phyloP scores from a whole-genome alignment of 2,329 filamentous ascomycete genomes.

The Arthroderma sp. region DNA sequence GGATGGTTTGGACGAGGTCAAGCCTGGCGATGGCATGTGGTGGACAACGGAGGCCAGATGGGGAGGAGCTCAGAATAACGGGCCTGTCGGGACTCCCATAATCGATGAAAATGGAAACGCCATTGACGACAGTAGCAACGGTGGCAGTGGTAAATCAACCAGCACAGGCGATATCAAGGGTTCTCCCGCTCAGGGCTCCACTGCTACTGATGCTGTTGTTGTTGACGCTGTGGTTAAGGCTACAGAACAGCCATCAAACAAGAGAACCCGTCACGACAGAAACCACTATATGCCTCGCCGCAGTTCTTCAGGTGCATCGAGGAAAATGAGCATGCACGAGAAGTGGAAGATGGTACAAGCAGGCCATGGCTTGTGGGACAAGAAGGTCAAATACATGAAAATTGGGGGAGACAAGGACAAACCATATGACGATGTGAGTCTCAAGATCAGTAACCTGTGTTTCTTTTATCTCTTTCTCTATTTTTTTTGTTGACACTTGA shows the following conservation, averaged over 20 bases:
- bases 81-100: conserved; percentile 1
- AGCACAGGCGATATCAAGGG: conserved; percentile 15
- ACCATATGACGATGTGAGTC: conserved; percentile 42
- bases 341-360: conserved; percentile 42
- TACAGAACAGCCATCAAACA: conserved; percentile 17
- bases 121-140: too few relatives aligned
- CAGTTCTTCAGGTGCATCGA: conserved; percentile 21
- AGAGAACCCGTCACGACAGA: conserved; percentile 26
- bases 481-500: conserved; percentile 1
- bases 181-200: neutral
- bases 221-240: conserved; percentile 6
- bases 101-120: too few relatives aligned
- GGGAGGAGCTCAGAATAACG: conserved; percentile 32
- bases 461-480: conserved; percentile 2
- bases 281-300: conserved; percentile 21
- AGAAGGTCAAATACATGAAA: conserved; percentile 41
- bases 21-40: conserved; percentile 45
- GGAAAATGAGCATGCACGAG: conserved; percentile 34
- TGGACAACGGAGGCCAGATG: conserved; percentile 45
- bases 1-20: conserved; percentile 38
- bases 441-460: neutral
- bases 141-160: too few relatives aligned
- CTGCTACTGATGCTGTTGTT: neutral
- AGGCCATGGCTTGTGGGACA: conserved; percentile 42
- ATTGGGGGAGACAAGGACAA: conserved; percentile 39